Evolutionary conservation across 768 basidiomycete species (phyloP).

Genomic region (Fomitopsis serialis): DNA sequence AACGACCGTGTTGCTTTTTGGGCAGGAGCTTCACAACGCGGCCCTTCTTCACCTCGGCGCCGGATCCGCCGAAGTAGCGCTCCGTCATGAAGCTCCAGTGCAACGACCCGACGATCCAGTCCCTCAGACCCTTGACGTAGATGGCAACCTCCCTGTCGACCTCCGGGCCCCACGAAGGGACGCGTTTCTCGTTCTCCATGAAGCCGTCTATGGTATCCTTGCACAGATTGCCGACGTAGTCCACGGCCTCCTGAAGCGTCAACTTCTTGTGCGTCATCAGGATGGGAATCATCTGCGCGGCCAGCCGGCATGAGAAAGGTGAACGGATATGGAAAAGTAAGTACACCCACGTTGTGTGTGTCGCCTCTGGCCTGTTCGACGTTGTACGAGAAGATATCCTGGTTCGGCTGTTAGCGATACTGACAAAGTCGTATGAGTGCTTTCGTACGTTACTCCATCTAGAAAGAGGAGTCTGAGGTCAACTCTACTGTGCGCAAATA

Average conservation of each 20-base stretch:
- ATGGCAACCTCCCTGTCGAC: conserved; percentile 51
- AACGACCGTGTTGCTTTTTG: neutral
- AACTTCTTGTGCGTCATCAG: conserved; percentile 58
- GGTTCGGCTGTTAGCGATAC: neutral
- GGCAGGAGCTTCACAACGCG: conserved; percentile 42
- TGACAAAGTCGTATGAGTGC: neutral
- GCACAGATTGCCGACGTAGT: conserved; percentile 61
- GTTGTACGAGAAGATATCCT: conserved; percentile 84
- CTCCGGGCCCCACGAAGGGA: conserved; percentile 62
- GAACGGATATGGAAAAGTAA: neutral
- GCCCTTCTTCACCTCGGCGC: conserved; percentile 47
- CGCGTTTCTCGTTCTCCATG: conserved; percentile 10
- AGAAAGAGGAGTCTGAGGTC: conserved; percentile 1
- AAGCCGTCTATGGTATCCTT: conserved; percentile 39
- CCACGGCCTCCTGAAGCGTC: conserved; percentile 55
- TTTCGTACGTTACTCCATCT: conserved; percentile 15
- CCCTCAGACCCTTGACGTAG: conserved; percentile 59
- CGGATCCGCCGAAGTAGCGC: conserved; percentile 62
- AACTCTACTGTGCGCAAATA: conserved; percentile 40
- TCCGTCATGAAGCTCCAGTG: conserved; percentile 70
- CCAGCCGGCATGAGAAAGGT: too few relatives aligned
- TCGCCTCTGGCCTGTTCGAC: conserved; percentile 79
- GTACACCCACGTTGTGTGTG: conserved; percentile 48
- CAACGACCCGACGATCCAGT: conserved; percentile 69
- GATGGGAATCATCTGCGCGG: conserved; percentile 49